Evolutionary conservation across 2,329 filamentous ascomycete species (phyloP), one percentile per base, ranked within the genome.

Genomic region (Fusarium illudens): DNA sequence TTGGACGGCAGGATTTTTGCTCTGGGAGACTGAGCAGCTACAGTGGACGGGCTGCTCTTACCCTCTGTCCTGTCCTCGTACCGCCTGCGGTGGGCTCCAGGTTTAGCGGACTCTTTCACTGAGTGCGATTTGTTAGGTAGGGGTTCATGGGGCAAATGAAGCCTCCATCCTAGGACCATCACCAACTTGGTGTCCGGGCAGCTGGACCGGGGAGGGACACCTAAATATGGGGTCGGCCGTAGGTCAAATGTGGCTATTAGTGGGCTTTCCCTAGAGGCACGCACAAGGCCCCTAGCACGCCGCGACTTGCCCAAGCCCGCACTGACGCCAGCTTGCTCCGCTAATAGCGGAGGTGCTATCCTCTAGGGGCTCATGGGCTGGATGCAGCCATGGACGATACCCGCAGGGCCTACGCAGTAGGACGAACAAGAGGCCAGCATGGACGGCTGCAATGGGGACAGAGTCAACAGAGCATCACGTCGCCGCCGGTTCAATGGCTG

Each of bases 191-290:
- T 46, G 51, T 34, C 59, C 48, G 53, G 52, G 39, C 63, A 53
- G 53, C 53, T 70, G 46, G 67, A 70, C 64, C 58, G 58, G 68
- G 67, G 65, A 56, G 65, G 67, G 65, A 60, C 63, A 65, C 69
- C 65, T 58, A 71, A 73, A 72, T 67, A 73, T 71, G 71, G 71
- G 71, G 71, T 72, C 62, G 71, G 57, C 67, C 48, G 66, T 54
- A 56, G 62, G 58, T 64, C 65, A 62, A 68, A 60, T 49, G 34
- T 44, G 65, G 64, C 66, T 68, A 60, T 72, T 66, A 71, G 63
- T 64, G 57, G 62, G 57, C 44, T 59, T 48, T 62, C 58, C 34
- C 53, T 44, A 61, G 51, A 44, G n/a, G 34, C 54, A 44, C 39
- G n/a, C 62, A 60, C 46, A 64, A 48, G 51, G 58, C 60, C 70